These are phyloP conservation scores for Lachnellula occidentalis DNA, from an alignment of 2,329 filamentous ascomycete species.

Conservation along the genomic window DNA sequence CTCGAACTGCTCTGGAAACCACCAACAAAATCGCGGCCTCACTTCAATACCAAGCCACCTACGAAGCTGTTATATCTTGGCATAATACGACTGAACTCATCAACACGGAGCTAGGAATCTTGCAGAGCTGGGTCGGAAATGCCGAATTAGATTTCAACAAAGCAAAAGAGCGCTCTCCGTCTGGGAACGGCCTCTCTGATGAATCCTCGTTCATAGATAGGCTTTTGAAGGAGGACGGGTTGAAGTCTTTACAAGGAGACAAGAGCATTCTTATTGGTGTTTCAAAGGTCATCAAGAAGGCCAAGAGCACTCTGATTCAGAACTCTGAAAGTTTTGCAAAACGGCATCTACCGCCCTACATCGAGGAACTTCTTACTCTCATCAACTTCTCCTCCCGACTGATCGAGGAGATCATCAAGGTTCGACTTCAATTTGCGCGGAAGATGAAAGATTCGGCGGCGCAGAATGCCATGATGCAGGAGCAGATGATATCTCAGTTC, in stretches of 20 bases:
- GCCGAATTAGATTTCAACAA: conserved; percentile 87
- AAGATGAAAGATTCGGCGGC: conserved; percentile 94
- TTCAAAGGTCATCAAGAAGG: conserved; percentile 83
- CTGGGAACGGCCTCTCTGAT: conserved; percentile 70
- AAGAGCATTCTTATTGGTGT: conserved; percentile 82
- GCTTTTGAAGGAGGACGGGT: conserved; percentile 89
- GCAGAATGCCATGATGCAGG: conserved; percentile 88
- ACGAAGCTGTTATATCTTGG: conserved; percentile 88
- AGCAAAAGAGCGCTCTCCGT: conserved; percentile 62
- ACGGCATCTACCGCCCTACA: conserved; percentile 88
- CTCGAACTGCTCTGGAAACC: conserved; percentile 64
- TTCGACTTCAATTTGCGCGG: conserved; percentile 84
- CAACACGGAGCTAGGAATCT: conserved; percentile 84
- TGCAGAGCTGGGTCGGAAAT: conserved; percentile 97
- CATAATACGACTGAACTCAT: conserved; percentile 96
- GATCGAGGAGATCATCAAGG: conserved; percentile 92
- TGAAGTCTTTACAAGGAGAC: conserved; percentile 85
- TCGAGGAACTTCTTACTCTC: conserved; percentile 89
- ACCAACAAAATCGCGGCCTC: conserved; percentile 76
- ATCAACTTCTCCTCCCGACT: conserved; percentile 96
- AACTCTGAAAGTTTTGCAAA: conserved; percentile 82
- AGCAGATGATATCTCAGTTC: conserved; percentile 97
- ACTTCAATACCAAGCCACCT: conserved; percentile 71
- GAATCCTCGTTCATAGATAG: conserved; percentile 92
- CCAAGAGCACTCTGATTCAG: conserved; percentile 82